A percentile compares a stretch with the other conserved stretches of the same genome.
phyloP scores from a whole-genome alignment of 371 early-diverging fungal species.

The Apophysomyces variabilis region DNA sequence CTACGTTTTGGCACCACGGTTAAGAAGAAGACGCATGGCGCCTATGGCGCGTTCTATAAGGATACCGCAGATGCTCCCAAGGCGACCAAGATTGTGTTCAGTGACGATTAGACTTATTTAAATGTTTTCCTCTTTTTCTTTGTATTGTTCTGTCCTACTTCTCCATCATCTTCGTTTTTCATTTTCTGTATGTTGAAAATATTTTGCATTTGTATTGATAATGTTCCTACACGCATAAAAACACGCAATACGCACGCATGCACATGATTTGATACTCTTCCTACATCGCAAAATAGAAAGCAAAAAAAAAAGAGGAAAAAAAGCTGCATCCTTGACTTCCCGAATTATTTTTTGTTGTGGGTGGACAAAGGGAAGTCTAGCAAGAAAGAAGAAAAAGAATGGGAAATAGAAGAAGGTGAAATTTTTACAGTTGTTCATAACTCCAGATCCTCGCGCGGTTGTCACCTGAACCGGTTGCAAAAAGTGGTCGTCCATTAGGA shows the following conservation, averaged over 20 bases:
- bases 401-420: background rate
- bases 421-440: conserved; percentile 43
- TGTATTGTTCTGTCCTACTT: conserved; percentile 7
- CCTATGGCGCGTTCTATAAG: conserved; percentile 96
- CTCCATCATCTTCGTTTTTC: conserved; percentile 12
- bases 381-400: background rate
- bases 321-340: background rate
- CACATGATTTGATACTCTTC: conserved; percentile 5
- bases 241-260: conserved; percentile 4
- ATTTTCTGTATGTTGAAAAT: background rate
- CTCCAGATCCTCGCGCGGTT: conserved; percentile 93
- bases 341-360: background rate
- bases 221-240: conserved; percentile 1
- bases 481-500: conserved; percentile 74
- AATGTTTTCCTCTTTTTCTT: conserved; percentile 14
- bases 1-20: conserved; percentile 94
- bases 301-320: background rate
- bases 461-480: conserved; percentile 98
- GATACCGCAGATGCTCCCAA: conserved; percentile 85
- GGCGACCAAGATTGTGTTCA: conserved; percentile 90
- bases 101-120: conserved; percentile 24
- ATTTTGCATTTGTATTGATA: conserved; percentile 4
- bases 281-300: background rate
- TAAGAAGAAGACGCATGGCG: conserved; percentile 95
- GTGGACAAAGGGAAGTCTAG: background rate